Conservation (phyloP, 2,329 filamentous ascomycete species). For the Leptographium wingfieldii region DNA sequence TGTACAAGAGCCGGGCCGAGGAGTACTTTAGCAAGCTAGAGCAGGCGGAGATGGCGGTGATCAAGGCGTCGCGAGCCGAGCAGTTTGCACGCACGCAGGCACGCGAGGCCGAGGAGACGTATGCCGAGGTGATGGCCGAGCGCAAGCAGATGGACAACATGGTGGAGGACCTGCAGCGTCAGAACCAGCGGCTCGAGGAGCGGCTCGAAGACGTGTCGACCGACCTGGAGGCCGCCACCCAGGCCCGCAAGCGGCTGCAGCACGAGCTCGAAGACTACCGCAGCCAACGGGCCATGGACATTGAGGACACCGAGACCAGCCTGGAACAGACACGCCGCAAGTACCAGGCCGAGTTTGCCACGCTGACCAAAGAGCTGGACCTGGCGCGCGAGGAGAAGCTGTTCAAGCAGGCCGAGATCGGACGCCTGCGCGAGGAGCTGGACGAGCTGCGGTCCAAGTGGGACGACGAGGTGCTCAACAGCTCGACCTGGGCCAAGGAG, state of each 20-base stretch:
- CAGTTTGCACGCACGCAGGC: slow-evolving; percentile 88
- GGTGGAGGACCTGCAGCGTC: slow-evolving; percentile 81
- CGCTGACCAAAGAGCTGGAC: slow-evolving; percentile 82
- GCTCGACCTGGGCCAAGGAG: slow-evolving; percentile 96
- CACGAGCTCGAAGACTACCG: slow-evolving; percentile 97
- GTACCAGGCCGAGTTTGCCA: slow-evolving; percentile 86
- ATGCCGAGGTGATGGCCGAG: slow-evolving; percentile 80
- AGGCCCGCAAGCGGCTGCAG: slow-evolving; percentile 87
- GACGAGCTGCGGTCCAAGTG: slow-evolving; percentile 92
- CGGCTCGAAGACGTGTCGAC: slow-evolving; percentile 83
- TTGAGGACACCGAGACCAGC: slow-evolving; percentile 90
- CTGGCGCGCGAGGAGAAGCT: slow-evolving; percentile 79
- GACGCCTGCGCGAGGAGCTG: slow-evolving; percentile 83
- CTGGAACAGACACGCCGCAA: slow-evolving; percentile 97
- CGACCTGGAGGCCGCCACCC: slow-evolving; percentile 71
- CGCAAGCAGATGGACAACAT: slow-evolving; percentile 77
- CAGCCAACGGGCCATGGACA: slow-evolving; percentile 85
- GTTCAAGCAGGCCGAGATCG: slow-evolving; percentile 78
- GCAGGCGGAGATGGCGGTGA: slow-evolving; percentile 87
- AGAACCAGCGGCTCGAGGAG: slow-evolving; percentile 83
- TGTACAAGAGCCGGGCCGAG: slow-evolving; percentile 87
- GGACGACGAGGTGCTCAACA: slow-evolving; percentile 97
- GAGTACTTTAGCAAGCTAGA: slow-evolving; percentile 97
- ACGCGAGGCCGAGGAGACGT: slow-evolving; percentile 82
- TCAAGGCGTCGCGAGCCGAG: slow-evolving; percentile 84